Evolutionary conservation across 768 basidiomycete genomes (phyloP), one percentile per base, ranked within the genome.

Genomic region (Mycena indigotica): DNA sequence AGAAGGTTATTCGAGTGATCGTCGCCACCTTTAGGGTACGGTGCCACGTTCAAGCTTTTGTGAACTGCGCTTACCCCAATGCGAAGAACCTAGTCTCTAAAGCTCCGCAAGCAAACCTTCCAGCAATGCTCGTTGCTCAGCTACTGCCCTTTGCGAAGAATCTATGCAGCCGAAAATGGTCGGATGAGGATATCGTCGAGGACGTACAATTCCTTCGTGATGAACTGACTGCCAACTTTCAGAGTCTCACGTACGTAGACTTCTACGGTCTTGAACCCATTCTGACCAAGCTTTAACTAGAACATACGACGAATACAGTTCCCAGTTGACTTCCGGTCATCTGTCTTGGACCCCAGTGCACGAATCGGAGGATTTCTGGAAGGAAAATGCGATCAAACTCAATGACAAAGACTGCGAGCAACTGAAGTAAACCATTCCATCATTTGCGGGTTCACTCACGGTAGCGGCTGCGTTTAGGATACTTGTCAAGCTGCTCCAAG

Each of bases 341-440:
- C 75, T 98, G 24, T 90, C 93, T 5, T 98, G 97, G 97, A 87
- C 92, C 4, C 95, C 96, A 13, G 91, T 93, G 10, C 97, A 99
- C 67, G 92, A 95, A 68, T 95, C 92, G 2, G 96, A 98, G 58
- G 86, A 93, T 30, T 99, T 99, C 76, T 99, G 97, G 97, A 92
- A 90, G 68, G 94, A 95, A 76, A 98, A 98, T 68, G 95, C 91
- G 4, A 74, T 78, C 5, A 93, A 85, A 68, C 74, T 98, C 40
- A 92, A 94, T 62, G 95, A 98, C 60, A 85, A 83, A 53, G 89
- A 93, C 67, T 81, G 87, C 62, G 85, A 88, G 66, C 89, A 92
- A 57, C 80, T 98, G 57, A 95, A 89, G 96, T 95, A 58, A 48
- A 62, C 52, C 60, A 28, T 16, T 40, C 16, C 19, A 3, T 10